Evolutionary conservation across 1,139 yeast species (phyloP), one percentile per base, ranked within the genome.

Genomic region (Sugiyamaella japonica): DNA sequence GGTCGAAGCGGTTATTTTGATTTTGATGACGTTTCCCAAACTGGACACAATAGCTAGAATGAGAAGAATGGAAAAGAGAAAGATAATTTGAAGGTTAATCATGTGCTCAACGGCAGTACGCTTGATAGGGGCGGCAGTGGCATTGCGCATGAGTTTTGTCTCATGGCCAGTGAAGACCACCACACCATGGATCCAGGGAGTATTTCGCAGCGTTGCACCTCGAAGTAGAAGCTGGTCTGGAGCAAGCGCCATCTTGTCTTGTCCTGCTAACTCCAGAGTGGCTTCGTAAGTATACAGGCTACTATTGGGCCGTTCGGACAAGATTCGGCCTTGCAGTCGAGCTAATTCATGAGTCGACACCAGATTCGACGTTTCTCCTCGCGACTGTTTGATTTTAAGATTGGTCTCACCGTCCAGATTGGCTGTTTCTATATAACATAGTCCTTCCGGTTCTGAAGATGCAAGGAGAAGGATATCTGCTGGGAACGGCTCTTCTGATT

Each of bases 331-430:
- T 36, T 74, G 74, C 42, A 85, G 62, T 23, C 73, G 66, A 25
- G 78, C 72, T 42, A 93, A 71, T 43, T 84, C 86, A 31, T 77
- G 73, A 0, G 95, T 89, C 52, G 87, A 83, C 17, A 88, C 87
- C 57, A 88, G 70, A 60, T 80, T 77, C 0, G 90, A 79, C 0
- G 99, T 93, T 66, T 90, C 97, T 0, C 81, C 75, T 55, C 80
- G 79, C 0, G 97, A 84, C 69, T 95, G 98, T 66, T 95, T 95
- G 66, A 95, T 93, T 68, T 95, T 95, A 65, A 95, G 78, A 67
- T 95, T 95, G 0, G 99, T 95, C 70, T 95, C 99, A 57, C 99
- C 99, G 70, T 95, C 99, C 61, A 95, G 76, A 66, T 95, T 95
- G 1, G 99, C 96, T 1, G 99, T 95, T 72, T 95, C 99, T 56